Evolutionary conservation across 768 basidiomycete genomes (phyloP).

Genomic region (Cubamyces lactineus): DNA sequence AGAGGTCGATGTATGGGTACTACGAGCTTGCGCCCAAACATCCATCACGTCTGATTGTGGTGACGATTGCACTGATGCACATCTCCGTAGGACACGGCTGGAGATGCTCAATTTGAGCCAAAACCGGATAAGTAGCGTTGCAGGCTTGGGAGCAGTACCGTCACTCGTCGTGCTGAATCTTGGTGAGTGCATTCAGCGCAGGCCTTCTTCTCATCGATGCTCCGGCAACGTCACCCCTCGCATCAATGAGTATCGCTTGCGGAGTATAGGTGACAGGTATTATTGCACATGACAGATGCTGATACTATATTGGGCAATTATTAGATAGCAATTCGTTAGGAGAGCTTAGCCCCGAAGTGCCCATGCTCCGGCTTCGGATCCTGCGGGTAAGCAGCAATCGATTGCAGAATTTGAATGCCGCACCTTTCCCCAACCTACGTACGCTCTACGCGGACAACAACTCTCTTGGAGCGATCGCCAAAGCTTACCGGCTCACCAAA

Average conservation of each 20-base stretch:
- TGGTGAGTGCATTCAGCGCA: slow-evolving; percentile 58
- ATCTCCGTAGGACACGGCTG: slow-evolving; percentile 47
- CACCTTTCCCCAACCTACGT: slow-evolving; percentile 68
- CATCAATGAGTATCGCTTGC: slow-evolving; percentile 10
- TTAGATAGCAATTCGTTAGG: slow-evolving; percentile 74
- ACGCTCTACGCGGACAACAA: slow-evolving; percentile 95
- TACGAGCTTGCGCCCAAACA: slow-evolving; percentile 4
- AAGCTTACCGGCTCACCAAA: slow-evolving; percentile 61
- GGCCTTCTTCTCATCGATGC: not conserved
- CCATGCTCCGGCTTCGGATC: slow-evolving; percentile 75
- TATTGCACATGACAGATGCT: slow-evolving; percentile 4
- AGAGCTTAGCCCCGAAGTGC: slow-evolving; percentile 53
- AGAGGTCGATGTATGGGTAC: not conserved
- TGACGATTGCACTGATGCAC: slow-evolving; percentile 8
- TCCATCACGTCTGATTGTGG: slow-evolving; percentile 24
- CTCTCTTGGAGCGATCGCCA: slow-evolving; percentile 51
- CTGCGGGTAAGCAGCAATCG: slow-evolving; percentile 86
- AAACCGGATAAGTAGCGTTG: slow-evolving; percentile 65
- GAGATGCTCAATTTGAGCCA: slow-evolving; percentile 84
- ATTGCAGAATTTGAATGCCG: slow-evolving; percentile 62
- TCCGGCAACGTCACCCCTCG: slow-evolving; percentile 17
- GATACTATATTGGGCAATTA: slow-evolving; percentile 17
- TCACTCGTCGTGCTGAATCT: slow-evolving; percentile 76
- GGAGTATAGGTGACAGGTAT: slow-evolving; percentile 14
- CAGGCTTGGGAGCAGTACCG: slow-evolving; percentile 62